Conservation (phyloP, 2,329 filamentous ascomycete species). For the Fonsecaea pugnacius region DNA sequence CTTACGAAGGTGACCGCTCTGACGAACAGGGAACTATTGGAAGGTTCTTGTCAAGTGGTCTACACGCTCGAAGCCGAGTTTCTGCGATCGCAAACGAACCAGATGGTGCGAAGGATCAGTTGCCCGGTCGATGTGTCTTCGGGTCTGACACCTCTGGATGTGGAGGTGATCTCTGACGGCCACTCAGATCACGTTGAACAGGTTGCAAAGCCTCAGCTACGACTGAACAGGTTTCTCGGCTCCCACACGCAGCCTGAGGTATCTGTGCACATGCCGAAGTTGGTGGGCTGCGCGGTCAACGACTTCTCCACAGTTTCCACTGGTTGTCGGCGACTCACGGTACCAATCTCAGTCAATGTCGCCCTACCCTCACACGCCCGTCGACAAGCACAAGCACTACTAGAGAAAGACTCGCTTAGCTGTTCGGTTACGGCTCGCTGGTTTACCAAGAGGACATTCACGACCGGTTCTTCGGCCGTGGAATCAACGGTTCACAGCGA, state of each 20-base stretch:
- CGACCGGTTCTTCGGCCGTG: slow-evolving; percentile 18
- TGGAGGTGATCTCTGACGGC: slow-evolving; percentile 19
- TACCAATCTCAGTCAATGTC: slow-evolving; percentile 28
- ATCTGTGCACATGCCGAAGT: slow-evolving; percentile 26
- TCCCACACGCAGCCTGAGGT: slow-evolving; percentile 23
- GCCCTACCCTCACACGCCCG: slow-evolving; percentile 10
- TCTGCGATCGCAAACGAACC: slow-evolving; percentile 15
- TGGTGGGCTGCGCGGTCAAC: slow-evolving; percentile 24
- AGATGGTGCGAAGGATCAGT: slow-evolving; percentile 27
- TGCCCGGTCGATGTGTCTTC: slow-evolving; percentile 31
- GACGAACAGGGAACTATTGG: slow-evolving; percentile 28
- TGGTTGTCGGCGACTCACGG: slow-evolving; percentile 26
- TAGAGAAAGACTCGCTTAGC: slow-evolving; percentile 10
- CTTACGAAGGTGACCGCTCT: slow-evolving; percentile 30
- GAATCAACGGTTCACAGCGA: slow-evolving; percentile 22
- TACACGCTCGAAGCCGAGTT: slow-evolving; percentile 33
- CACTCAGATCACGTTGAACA: slow-evolving; percentile 10
- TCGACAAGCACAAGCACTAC: slow-evolving; percentile 10
- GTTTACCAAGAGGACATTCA: slow-evolving; percentile 29
- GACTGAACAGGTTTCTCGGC: slow-evolving; percentile 17
- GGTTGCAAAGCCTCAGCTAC: slow-evolving; percentile 24
- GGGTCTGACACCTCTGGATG: slow-evolving; percentile 23
- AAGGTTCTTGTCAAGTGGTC: slow-evolving; percentile 30
- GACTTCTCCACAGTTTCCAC: slow-evolving; percentile 25
- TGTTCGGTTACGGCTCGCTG: slow-evolving; percentile 31